A percentile compares a stretch with the other conserved stretches of the same genome.
phyloP scores from a whole-genome alignment of 371 early-diverging fungal genomes.

The Dentiscutata heterogama region DNA sequence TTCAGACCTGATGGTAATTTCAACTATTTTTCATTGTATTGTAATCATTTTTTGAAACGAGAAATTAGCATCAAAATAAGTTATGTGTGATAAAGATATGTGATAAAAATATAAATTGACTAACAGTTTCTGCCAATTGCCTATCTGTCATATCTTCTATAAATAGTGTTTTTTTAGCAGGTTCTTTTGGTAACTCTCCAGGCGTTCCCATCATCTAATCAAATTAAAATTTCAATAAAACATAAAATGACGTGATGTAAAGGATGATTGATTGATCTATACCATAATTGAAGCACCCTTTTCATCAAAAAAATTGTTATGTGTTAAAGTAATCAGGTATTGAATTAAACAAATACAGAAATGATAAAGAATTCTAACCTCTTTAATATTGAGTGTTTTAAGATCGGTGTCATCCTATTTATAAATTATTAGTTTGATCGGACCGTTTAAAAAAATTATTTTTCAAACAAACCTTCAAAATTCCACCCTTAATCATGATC shows the following conservation, averaged over 20 bases:
- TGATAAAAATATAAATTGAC: constrained; percentile 26
- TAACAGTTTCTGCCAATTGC: constrained; percentile 82
- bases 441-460: neutral
- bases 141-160: constrained; percentile 94
- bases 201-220: constrained; percentile 95
- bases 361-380: constrained; percentile 57
- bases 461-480: constrained; percentile 76
- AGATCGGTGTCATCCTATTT: constrained; percentile 81
- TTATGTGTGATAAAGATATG: neutral
- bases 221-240: neutral
- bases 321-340: neutral
- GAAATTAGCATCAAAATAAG: neutral
- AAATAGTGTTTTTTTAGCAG: constrained; percentile 77
- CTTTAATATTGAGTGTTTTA: constrained; percentile 72
- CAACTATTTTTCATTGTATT: constrained; percentile 56
- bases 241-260: neutral
- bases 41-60: neutral
- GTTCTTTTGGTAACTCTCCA: constrained; percentile 82
- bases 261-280: constrained; percentile 42
- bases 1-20: constrained; percentile 90
- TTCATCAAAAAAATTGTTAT: neutral
- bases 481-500: constrained; percentile 94
- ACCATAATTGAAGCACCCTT: constrained; percentile 56
- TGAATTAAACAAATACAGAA: neutral
- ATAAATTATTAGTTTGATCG: neutral